Evolutionary conservation across 2,329 filamentous ascomycete genomes (phyloP), one percentile per base, ranked within the genome.

Genomic region (Xylaria sp.): DNA sequence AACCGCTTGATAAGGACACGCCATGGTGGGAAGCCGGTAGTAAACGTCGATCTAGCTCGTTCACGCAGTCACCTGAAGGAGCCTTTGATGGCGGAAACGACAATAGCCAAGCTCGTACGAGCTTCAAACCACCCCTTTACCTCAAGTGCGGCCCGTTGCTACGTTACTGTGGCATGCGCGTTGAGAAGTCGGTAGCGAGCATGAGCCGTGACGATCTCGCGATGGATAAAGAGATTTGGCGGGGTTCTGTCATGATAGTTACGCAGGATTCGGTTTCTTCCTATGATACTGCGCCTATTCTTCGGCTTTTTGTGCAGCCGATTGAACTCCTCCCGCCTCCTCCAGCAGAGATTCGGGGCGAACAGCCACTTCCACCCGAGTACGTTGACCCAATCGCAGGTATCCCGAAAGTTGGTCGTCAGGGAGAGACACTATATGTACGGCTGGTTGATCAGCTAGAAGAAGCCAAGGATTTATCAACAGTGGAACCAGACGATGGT

Each of bases 181-280:
- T 84, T 45, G 88, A 97, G 80, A 82, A 84, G 74, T 76, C 81
- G 56, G 75, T 82, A 0, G 76, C 78, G 32, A 77, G 81, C 36
- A 79, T 78, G 34, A 78, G 76, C 64, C 79, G 78, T 61, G 78
- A 78, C 72, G 78, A 76, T 70, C 72, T 75, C 1, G 65, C 76
- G 13, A 62, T 76, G 0, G 90, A 93, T 50, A 87, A 89, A 60
- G 93, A 97, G 74, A 89, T 95, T 23, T 99, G 96, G 96, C 89
- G 94, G 78, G 96, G 96, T 5, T 97, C 90, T 68, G 86, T 98
- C 65, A 94, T 99, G 93, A 97, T 99, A 74, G 94, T 99, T 25
- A 98, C 96, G 0, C 86, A 90, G 60, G 95, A 99, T 76, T 86
- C 88, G 1, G 87, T 91, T 46, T 98, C 95, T 2, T 92, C 91